Conservation (phyloP, 495 filamentous ascomycete genomes). For the Aspergillus avenaceus region DNA sequence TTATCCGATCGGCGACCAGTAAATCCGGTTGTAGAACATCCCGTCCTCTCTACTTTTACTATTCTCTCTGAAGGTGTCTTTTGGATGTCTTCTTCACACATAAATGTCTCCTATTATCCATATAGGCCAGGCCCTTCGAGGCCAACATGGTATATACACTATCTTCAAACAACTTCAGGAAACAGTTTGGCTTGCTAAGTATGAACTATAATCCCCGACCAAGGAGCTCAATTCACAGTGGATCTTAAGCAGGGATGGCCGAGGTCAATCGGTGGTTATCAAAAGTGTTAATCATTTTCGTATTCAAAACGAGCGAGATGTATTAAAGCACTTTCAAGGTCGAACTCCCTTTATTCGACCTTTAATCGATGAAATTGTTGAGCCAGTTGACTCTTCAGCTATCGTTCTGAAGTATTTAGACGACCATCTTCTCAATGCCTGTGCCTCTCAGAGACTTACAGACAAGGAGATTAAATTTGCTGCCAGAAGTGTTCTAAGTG, state of each 20-base stretch:
- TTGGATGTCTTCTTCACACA: no score
- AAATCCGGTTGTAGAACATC: no score
- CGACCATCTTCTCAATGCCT: conserved; percentile 30
- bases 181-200: conserved; percentile 1
- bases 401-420: conserved; percentile 38
- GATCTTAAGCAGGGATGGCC: conserved; percentile 15
- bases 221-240: not conserved
- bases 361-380: conserved; percentile 35
- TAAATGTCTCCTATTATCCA: not conserved
- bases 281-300: conserved; percentile 35
- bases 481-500: conserved; percentile 5
- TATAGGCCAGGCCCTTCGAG: not conserved
- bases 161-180: conserved; percentile 1
- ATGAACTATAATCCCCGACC: not conserved
- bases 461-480: conserved; percentile 8
- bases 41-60: no score
- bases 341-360: conserved; percentile 22
- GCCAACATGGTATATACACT: not conserved
- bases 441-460: conserved; percentile 26
- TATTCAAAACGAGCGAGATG: conserved; percentile 35
- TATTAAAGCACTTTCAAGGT: conserved; percentile 34
- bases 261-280: conserved; percentile 28
- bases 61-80: no score
- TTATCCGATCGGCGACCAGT: no score
- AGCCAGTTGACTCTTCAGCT: conserved; percentile 31